Evolutionary conservation across 2,329 filamentous ascomycete species (phyloP), one percentile per base, ranked within the genome.

Genomic region (Aspergillus spinulosporus): DNA sequence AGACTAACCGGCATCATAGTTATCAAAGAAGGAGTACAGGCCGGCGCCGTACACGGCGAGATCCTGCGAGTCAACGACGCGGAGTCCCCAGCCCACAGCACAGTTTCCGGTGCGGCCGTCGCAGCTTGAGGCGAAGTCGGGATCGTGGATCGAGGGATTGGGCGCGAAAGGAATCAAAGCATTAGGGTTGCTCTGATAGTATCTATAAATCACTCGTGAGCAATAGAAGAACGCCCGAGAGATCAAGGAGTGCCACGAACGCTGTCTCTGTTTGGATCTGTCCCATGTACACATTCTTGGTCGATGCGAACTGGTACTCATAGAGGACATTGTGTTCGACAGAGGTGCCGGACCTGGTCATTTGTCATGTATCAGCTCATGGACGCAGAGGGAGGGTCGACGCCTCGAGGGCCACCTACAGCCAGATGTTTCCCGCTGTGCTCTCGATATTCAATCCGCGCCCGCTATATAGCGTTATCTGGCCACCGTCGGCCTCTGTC

Each of bases 231-330:
- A 21, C 21, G 21, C 21, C 21, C 21, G 21, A 21, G 21, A 21
- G 21, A 21, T 21, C 21, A 21, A 21, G 21, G 21, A 21, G 21
- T 21, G 21, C 21, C 21, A 21, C 21, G 21, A 21, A 21, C 21
- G 92, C 89, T 4, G 92, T 96, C 77, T 97, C 93, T 3, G 89
- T 90, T 77, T 97, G 92, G 66, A 96, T 90, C 49, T 90, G 77
- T 8, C 84, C 87, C 82, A 95, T 87, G 78, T 88, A 96, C 60
- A 96, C 81, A 68, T 92, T 88, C 67, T 85, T 81, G 1, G 92
- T 90, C 60, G 87, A 87, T 68, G 82, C 78, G 67, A 97, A 78
- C 74, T 96, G 89, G 79, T 96, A 96, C 79, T 97, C 93, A 75
- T 86, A 87, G 7, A 85, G 72, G 60, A 79, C 76, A 66, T 78